A percentile compares a stretch with the other conserved stretches of the same genome.
Conservation (phyloP, 208 protist species). For the Crithidia mellificae region DNA sequence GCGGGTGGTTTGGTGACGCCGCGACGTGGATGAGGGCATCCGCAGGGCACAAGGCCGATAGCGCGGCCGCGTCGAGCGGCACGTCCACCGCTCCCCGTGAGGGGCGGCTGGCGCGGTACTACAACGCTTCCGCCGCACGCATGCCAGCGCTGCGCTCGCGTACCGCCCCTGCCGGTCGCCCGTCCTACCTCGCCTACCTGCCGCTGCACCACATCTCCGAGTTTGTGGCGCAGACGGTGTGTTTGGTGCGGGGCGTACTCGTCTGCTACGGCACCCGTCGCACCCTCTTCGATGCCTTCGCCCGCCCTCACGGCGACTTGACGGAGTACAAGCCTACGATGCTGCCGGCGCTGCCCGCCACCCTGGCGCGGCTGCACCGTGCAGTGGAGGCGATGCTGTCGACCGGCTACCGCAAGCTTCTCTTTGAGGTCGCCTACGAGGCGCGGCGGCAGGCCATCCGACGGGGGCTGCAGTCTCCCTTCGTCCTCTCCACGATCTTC, state of each 20-base stretch:
- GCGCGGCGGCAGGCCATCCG: constrained; percentile 54
- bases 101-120: constrained; percentile 20
- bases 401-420: constrained; percentile 50
- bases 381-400: constrained; percentile 67
- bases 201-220: constrained; percentile 93
- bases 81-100: background rate
- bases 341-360: constrained; percentile 56
- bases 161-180: constrained; percentile 26
- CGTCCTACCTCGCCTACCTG: constrained; percentile 85
- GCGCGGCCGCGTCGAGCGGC: background rate
- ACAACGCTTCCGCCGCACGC: background rate
- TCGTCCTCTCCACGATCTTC: constrained; percentile 84
- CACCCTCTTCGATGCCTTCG: constrained; percentile 73
- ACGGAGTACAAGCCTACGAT: constrained; percentile 69
- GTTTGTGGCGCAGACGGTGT: constrained; percentile 62
- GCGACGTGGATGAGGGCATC: no score
- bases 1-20: no score
- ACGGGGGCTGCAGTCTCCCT: constrained; percentile 79
- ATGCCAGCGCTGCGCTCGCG: constrained; percentile 33
- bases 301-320: constrained; percentile 80
- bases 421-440: constrained; percentile 81
- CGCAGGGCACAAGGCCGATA: background rate
- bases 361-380: constrained; percentile 62
- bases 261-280: constrained; percentile 83
- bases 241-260: constrained; percentile 62